Conservation (phyloP, 805 yeast species). For the Candida schatavii region DNA sequence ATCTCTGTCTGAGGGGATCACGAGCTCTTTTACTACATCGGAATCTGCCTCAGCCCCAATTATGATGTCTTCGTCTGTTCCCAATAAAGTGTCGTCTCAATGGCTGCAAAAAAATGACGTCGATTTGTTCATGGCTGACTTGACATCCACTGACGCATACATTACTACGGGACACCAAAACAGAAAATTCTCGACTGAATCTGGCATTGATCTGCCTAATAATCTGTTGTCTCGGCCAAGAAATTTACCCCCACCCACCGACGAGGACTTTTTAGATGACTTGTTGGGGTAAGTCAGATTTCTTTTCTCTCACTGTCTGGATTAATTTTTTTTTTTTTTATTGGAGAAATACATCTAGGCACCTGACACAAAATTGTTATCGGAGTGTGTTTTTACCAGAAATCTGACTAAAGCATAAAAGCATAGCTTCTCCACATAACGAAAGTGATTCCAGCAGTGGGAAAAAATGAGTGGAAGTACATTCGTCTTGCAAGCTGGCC, state of each 20-base stretch:
- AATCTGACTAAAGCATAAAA: background rate
- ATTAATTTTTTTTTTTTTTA: too few species aligned
- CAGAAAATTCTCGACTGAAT: background rate
- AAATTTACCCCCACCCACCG: slow-evolving; percentile 6
- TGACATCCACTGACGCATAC: background rate
- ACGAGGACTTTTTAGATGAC: slow-evolving; percentile 15
- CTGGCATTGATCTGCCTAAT: background rate
- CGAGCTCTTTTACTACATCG: background rate
- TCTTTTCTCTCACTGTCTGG: too few species aligned
- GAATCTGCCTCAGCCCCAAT: background rate
- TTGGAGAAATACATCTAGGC: background rate
- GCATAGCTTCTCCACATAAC: too few species aligned
- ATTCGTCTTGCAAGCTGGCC: slow-evolving; percentile 2
- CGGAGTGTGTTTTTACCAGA: background rate
- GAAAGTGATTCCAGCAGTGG: too few species aligned
- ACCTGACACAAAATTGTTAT: background rate
- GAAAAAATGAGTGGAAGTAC: slow-evolving; percentile 12
- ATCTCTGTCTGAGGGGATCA: background rate
- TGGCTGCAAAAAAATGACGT: slow-evolving; percentile 5
- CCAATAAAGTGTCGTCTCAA: background rate
- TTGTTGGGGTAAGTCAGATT: slow-evolving; percentile 7
- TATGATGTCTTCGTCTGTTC: background rate
- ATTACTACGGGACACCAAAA: background rate
- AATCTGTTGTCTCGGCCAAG: background rate
- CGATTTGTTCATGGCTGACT: background rate